A percentile compares a stretch with the other conserved stretches of the same genome.
Conservation (phyloP, 2,329 filamentous ascomycete species). For the Hypoxylon sp. region DNA sequence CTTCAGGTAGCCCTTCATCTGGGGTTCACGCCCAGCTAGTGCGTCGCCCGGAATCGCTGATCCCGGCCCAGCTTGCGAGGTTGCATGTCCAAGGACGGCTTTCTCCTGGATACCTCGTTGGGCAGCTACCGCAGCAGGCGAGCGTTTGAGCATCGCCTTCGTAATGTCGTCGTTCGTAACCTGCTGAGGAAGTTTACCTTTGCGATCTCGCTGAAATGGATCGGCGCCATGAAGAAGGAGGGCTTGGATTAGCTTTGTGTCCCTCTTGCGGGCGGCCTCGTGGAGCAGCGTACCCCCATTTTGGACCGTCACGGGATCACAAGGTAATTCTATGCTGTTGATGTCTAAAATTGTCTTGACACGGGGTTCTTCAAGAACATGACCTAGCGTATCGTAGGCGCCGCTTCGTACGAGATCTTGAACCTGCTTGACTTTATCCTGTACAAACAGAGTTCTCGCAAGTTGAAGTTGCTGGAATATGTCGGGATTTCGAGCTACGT, state of each 20-base stretch:
- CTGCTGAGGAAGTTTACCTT: slow-evolving; percentile 94
- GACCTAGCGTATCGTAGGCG: slow-evolving; percentile 83
- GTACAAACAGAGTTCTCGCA: slow-evolving; percentile 88
- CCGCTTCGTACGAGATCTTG: slow-evolving; percentile 79
- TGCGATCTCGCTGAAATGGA: slow-evolving; percentile 93
- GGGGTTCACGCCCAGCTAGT: slow-evolving; percentile 84
- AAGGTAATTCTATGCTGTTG: slow-evolving; percentile 89
- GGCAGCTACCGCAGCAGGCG: slow-evolving; percentile 91
- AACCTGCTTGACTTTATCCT: slow-evolving; percentile 85
- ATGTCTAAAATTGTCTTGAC: slow-evolving; percentile 91
- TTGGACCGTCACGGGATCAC: slow-evolving; percentile 80
- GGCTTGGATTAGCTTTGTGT: slow-evolving; percentile 88
- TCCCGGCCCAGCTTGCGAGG: slow-evolving; percentile 65
- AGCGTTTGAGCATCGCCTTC: slow-evolving; percentile 89
- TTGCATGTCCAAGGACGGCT: slow-evolving; percentile 85
- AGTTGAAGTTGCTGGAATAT: slow-evolving; percentile 97
- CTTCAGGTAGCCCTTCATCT: slow-evolving; percentile 99
- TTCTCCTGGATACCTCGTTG: slow-evolving; percentile 97
- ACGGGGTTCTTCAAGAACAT: slow-evolving; percentile 84
- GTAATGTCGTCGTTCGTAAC: slow-evolving; percentile 95
- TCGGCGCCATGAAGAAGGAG: slow-evolving; percentile 94
- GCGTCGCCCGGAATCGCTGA: slow-evolving; percentile 68
- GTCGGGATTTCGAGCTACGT: slow-evolving; percentile 90
- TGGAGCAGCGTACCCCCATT: slow-evolving; percentile 93
- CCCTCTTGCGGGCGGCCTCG: slow-evolving; percentile 89